Evolutionary conservation across 495 filamentous ascomycete species (phyloP).

Genomic region (Penicillium diatomitis): DNA sequence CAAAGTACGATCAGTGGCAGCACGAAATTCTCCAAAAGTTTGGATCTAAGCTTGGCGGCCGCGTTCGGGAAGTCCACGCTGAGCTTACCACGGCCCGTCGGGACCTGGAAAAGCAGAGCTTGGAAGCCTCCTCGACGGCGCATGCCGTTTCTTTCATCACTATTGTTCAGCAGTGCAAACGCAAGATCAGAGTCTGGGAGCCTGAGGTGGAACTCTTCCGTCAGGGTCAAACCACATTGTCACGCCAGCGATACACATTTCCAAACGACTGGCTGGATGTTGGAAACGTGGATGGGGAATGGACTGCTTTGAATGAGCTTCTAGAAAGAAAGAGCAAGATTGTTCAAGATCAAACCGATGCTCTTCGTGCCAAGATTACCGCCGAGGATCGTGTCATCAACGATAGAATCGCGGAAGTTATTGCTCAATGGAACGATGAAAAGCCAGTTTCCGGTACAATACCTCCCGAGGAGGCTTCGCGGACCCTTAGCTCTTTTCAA

Average conservation of each 20-base stretch:
- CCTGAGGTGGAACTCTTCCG: constrained; percentile 92
- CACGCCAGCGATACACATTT: constrained; percentile 86
- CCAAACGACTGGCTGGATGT: constrained; percentile 87
- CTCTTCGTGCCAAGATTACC: constrained; percentile 85
- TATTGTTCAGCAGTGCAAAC: constrained; percentile 89
- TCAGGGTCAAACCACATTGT: constrained; percentile 84
- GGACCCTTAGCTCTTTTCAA: constrained; percentile 72
- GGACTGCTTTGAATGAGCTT: constrained; percentile 82
- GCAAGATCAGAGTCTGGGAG: constrained; percentile 85
- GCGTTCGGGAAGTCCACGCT: constrained; percentile 79
- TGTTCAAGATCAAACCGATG: constrained; percentile 91
- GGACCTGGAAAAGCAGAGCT: constrained; percentile 80
- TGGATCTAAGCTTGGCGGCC: constrained; percentile 75
- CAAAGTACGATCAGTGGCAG: constrained; percentile 99
- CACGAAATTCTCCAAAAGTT: constrained; percentile 93
- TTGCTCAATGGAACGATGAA: constrained; percentile 81
- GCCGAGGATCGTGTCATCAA: constrained; percentile 87
- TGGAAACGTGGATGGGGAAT: constrained; percentile 88
- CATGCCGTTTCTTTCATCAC: constrained; percentile 98
- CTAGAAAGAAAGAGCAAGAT: constrained; percentile 84
- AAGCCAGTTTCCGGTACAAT: constrained; percentile 94
- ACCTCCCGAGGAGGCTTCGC: constrained; percentile 74
- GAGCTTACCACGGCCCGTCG: constrained; percentile 81
- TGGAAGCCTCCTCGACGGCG: constrained; percentile 87
- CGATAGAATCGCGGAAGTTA: constrained; percentile 77